Percentiles rank a stretch among this genome's conserved stretches.
Evolutionary conservation across 2,329 filamentous ascomycete species (phyloP).

Genomic region (Aspergillaceae sp.): DNA sequence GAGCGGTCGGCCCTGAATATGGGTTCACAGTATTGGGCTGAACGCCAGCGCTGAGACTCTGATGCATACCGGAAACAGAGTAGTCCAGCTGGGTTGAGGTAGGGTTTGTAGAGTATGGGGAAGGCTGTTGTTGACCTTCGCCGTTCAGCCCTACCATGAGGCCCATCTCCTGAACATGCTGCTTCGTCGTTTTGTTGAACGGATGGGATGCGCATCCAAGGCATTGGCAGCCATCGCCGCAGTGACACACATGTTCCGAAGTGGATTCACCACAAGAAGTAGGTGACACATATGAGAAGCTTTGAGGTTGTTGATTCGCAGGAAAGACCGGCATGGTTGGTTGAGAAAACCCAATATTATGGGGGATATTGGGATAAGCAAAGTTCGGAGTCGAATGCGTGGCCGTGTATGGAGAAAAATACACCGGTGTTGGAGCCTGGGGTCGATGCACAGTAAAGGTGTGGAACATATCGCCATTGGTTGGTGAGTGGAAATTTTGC

Average conservation of each 20-base stretch:
- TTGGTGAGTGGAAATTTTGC: conserved; percentile 13
- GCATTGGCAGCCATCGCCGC: conserved; percentile 40
- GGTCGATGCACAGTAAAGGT: conserved; percentile 9
- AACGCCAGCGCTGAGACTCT: conserved; percentile 7
- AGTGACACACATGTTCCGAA: conserved; percentile 30
- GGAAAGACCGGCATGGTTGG: conserved; percentile 9
- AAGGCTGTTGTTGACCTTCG: conserved; percentile 13
- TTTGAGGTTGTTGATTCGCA: conserved; percentile 3
- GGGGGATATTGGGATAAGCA: conserved; percentile 6
- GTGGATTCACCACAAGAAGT: conserved; percentile 8
- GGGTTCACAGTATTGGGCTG: conserved; percentile 12
- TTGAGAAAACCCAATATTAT: conserved; percentile 11
- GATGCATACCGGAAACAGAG: conserved; percentile 11
- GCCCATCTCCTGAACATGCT: conserved; percentile 40
- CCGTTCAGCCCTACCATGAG: conserved; percentile 31
- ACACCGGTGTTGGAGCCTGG: conserved; percentile 5
- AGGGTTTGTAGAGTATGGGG: conserved; percentile 12
- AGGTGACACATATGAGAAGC: conserved; percentile 5
- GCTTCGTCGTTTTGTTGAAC: conserved; percentile 38
- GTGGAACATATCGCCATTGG: conserved; percentile 9
- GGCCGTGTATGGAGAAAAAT: conserved; percentile 10
- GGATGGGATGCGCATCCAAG: conserved; percentile 40
- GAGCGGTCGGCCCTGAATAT: conserved; percentile 13
- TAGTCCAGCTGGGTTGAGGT: conserved; percentile 11
- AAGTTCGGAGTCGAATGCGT: conserved; percentile 8